Conservation (phyloP, 208 protist genomes). For the Crithidia thermophila region DNA sequence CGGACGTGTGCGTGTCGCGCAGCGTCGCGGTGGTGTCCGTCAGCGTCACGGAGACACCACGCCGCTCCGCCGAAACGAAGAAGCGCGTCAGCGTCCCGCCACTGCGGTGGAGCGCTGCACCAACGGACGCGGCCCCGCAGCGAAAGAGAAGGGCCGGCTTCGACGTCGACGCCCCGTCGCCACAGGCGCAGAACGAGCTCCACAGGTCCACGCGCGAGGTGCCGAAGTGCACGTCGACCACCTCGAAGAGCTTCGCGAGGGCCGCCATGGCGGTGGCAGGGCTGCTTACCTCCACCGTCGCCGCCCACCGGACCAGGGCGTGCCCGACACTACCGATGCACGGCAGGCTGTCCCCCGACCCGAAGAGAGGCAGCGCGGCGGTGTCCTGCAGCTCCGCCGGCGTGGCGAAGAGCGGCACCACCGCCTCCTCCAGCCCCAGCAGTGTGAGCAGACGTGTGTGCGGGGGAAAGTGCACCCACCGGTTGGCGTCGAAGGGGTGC, state of each 20-base stretch:
- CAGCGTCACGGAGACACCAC: background rate
- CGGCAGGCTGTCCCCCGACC: conserved; percentile 36
- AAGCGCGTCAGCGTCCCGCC: conserved; percentile 40
- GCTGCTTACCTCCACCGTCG: conserved; percentile 39
- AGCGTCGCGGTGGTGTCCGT: background rate
- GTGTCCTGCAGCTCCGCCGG: conserved; percentile 36
- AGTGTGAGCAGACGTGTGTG: conserved; percentile 53
- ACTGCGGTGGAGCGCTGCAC: conserved; percentile 10
- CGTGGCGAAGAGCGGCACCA: conserved; percentile 67
- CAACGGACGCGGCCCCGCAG: conserved; percentile 19
- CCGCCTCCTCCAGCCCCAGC: conserved; percentile 56
- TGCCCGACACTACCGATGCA: conserved; percentile 50
- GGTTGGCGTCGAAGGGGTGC: conserved; percentile 38
- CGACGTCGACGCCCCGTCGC: background rate
- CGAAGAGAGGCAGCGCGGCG: conserved; percentile 52
- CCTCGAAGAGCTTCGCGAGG: conserved; percentile 59
- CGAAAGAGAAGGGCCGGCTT: conserved; percentile 27
- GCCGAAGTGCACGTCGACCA: conserved; percentile 42
- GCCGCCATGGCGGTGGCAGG: conserved; percentile 41
- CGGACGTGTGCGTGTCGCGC: background rate
- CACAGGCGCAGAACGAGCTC: background rate
- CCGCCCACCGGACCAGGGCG: conserved; percentile 54
- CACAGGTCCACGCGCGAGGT: conserved; percentile 33
- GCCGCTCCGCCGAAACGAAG: conserved; percentile 30
- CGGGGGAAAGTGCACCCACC: conserved; percentile 68